phyloP scores from a whole-genome alignment of 208 protist species.

The Leishmania lainsoni region DNA sequence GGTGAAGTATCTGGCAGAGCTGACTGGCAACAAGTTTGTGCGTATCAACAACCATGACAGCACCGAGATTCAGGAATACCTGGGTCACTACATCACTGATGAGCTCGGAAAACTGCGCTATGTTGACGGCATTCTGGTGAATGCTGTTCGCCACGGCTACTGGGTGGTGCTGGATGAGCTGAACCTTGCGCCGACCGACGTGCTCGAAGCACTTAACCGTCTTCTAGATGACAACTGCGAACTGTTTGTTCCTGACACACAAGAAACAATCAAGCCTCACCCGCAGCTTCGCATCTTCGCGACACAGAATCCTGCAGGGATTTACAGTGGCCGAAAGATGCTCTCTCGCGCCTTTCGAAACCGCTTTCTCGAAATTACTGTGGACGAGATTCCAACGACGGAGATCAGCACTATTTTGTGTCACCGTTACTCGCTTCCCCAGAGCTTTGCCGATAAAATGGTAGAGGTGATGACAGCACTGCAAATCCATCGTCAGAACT shows the following conservation, averaged over 20 bases:
- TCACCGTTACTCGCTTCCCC: slow-evolving; percentile 94
- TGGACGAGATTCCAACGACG: slow-evolving; percentile 98
- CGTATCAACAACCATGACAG: slow-evolving; percentile 99
- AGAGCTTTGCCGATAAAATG: slow-evolving; percentile 93
- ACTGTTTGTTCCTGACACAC: slow-evolving; percentile 99
- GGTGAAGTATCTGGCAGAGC: slow-evolving; percentile 98
- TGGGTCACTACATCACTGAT: slow-evolving; percentile 98
- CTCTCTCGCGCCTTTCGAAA: slow-evolving; percentile 99
- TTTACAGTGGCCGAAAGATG: slow-evolving; percentile 97
- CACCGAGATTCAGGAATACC: slow-evolving; percentile 99
- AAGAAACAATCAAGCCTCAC: slow-evolving; percentile 98
- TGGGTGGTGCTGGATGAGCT: slow-evolving; percentile 99
- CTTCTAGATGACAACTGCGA: slow-evolving; percentile 99
- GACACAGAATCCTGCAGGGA: slow-evolving; percentile 99
- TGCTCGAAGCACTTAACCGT: slow-evolving; percentile 99
- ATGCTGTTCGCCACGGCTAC: slow-evolving; percentile 97
- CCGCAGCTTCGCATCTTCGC: slow-evolving; percentile 99
- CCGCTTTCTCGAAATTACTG: slow-evolving; percentile 99
- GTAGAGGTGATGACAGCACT: slow-evolving; percentile 97
- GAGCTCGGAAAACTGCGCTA: slow-evolving; percentile 96
- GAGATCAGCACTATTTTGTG: slow-evolving; percentile 98
- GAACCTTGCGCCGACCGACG: slow-evolving; percentile 99
- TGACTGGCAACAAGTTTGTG: slow-evolving; percentile 98
- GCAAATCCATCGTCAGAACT: slow-evolving; percentile 91
- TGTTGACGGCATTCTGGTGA: slow-evolving; percentile 97